Base-by-base conservation (phyloP, 768 basidiomycete species). In the Pleurotus sapidus region DNA sequence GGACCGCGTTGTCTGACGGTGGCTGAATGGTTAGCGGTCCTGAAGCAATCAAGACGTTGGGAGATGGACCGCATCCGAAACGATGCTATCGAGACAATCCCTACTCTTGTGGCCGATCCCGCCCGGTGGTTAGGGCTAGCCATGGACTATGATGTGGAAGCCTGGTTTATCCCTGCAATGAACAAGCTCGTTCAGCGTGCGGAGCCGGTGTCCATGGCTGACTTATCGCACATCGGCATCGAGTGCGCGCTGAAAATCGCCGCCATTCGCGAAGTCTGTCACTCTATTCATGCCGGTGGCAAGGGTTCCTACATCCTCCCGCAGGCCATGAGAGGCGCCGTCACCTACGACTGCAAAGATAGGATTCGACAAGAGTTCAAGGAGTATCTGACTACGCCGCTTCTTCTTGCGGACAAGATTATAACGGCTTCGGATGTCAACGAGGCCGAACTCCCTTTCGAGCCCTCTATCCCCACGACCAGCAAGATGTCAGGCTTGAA, bases 151-250 rank as follows among this genome's bases (percentile, higher is more conserved):
- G 63, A 69, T 15, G 68, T 79, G 14, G 54, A 63, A 9, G 34
- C 57, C 3, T 78, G 78, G 75, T 61, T 74, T 5, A 39, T 72
- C 20, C 56, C 63, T 9, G 72, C 70, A 17, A 62, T 73, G 50
- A 60, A 49, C 8, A 63, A 66, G 5, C 59, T 74, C 23, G 66
- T 65, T 0, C 59, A 45, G 43, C 63, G 68, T 15, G 55, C 59
- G 7, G 61, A 64, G 37, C 59, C 65, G 3, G 59, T 72, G 15
- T 59, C 49, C 18, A n/a, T 61, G 4, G 61, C 63, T 25, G 75
- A 77, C 27, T 65, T 60, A 20, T 60, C 55, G 23, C 57, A 53
- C 24, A 59, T 77, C 11, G 74, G 75, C 7, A 34, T 65, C 46
- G 58, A 63, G 8, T 61, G 54, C 4, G 62, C 65, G 3, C 58